phyloP scores from a whole-genome alignment of 2,329 filamentous ascomycete genomes.

The Sphaerulina musiva region DNA sequence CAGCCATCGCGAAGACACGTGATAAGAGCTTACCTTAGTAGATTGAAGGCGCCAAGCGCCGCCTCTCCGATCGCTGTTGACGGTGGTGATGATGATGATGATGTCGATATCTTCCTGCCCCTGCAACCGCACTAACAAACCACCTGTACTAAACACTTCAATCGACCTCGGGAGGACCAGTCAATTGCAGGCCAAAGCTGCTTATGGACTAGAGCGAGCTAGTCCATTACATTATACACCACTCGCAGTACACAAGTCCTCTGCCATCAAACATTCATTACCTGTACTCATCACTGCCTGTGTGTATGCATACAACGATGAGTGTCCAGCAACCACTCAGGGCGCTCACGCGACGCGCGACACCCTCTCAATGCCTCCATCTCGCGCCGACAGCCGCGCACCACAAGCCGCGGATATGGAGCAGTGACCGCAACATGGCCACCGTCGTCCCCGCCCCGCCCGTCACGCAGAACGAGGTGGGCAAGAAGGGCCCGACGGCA shows the following conservation, averaged over 20 bases:
- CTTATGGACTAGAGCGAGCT: not conserved
- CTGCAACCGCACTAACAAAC: no score
- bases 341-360: conserved; percentile 28
- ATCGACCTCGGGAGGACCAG: not conserved
- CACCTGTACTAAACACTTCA: no score
- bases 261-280: not conserved
- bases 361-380: conserved; percentile 26
- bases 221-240: not conserved
- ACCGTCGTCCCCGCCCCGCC: conserved; percentile 57
- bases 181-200: not conserved
- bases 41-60: no score
- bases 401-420: conserved; percentile 26
- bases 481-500: conserved; percentile 75
- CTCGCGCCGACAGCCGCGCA: conserved; percentile 12
- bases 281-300: not conserved
- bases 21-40: not conserved
- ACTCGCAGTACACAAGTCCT: not conserved
- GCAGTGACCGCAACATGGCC: conserved; percentile 38
- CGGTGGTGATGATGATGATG: not conserved
- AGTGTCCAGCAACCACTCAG: conserved; percentile 26
- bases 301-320: conserved; percentile 17
- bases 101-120: not conserved
- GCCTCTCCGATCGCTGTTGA: not conserved
- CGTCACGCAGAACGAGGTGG: conserved; percentile 69
- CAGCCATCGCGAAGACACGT: not conserved